A percentile compares a stretch with the other conserved stretches of the same genome.
Evolutionary conservation across 2,329 filamentous ascomycete species (phyloP).

Genomic region (Pseudogymnoascus sp.): DNA sequence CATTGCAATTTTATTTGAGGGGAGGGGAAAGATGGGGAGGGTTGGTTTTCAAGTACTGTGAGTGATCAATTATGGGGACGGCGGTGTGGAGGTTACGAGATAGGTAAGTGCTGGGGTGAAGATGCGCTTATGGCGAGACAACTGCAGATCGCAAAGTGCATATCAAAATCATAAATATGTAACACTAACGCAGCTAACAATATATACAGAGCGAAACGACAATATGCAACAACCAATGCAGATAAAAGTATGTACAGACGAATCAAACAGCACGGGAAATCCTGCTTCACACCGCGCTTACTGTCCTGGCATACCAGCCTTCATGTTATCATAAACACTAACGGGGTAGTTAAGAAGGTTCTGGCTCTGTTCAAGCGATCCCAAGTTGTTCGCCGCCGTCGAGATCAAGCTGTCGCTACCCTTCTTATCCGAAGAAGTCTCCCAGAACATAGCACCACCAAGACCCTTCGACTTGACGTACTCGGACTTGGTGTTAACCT

Average conservation of each 20-base stretch:
- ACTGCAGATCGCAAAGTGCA: neutral
- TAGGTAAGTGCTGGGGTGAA: neutral
- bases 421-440: conserved; percentile 59
- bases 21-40: conserved; percentile 30
- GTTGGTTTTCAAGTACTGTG: conserved; percentile 33
- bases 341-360: conserved; percentile 45
- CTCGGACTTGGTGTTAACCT: conserved; percentile 51
- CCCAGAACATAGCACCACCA: conserved; percentile 82
- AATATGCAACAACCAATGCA: neutral
- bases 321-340: conserved; percentile 48
- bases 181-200: conserved; percentile 31
- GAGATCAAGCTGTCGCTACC: conserved; percentile 52
- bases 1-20: neutral
- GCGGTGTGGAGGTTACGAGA: neutral
- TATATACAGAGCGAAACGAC: conserved; percentile 37
- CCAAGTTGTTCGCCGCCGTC: conserved; percentile 34
- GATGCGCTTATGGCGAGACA: neutral
- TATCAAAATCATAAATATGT: neutral
- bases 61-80: neutral
- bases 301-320: conserved; percentile 25
- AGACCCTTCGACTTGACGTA: conserved; percentile 56
- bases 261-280: neutral
- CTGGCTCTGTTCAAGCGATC: conserved; percentile 35
- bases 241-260: conserved; percentile 2
- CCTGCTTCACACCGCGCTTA: conserved; percentile 8